Conservation (phyloP, 2,329 filamentous ascomycete genomes). For the Pseudogymnoascus sp. region DNA sequence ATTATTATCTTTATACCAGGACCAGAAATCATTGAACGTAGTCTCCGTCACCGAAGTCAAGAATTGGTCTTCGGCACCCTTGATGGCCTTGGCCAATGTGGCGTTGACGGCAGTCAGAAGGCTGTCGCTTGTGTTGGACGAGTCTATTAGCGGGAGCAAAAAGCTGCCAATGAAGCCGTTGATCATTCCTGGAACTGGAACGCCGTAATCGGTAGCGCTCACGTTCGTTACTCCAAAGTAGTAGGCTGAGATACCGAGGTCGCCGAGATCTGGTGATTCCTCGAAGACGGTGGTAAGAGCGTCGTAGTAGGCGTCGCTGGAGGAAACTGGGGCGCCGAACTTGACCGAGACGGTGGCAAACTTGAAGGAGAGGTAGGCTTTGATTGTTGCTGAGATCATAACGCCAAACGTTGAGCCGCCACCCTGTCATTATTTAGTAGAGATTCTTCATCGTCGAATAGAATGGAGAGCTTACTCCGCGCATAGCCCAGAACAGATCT, state of each 20-base stretch:
- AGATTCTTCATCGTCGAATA: neutral
- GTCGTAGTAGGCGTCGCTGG: constrained; percentile 35
- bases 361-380: constrained; percentile 36
- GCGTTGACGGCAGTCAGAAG: constrained; percentile 26
- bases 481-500: constrained; percentile 57
- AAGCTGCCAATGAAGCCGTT: constrained; percentile 29
- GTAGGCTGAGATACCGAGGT: constrained; percentile 44
- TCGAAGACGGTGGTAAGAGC: constrained; percentile 39
- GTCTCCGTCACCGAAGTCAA: constrained; percentile 8
- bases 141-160: constrained; percentile 27
- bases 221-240: constrained; percentile 35
- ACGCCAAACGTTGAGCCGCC: constrained; percentile 54
- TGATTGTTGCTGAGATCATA: constrained; percentile 47
- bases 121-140: constrained; percentile 26
- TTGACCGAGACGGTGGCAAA: constrained; percentile 23
- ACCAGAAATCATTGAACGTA: constrained; percentile 18
- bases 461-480: constrained; percentile 37
- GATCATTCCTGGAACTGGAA: constrained; percentile 17
- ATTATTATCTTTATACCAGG: constrained; percentile 20
- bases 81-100: constrained; percentile 31
- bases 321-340: constrained; percentile 24
- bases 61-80: constrained; percentile 24
- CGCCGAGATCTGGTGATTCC: constrained; percentile 37
- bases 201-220: constrained; percentile 24
- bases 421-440: constrained; percentile 32